Conservation (phyloP, 2,329 filamentous ascomycete species). For the Botrytis hyacinthi region DNA sequence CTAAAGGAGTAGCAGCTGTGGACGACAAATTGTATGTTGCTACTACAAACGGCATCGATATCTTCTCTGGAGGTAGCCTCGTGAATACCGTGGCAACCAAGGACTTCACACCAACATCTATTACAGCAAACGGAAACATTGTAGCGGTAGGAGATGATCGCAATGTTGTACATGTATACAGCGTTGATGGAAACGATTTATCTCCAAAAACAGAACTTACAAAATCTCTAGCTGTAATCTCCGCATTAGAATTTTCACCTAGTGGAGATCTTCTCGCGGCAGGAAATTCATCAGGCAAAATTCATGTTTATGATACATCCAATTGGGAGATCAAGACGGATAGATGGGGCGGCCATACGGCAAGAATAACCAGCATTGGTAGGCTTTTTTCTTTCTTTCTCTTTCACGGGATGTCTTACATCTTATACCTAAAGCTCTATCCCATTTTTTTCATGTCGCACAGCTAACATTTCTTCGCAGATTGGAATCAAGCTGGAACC, state of each 20-base stretch:
- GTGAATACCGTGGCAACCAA: conserved; percentile 58
- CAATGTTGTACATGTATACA: conserved; percentile 74
- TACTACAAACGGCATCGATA: conserved; percentile 55
- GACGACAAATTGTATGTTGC: conserved; percentile 50
- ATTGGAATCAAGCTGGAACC: conserved; percentile 76
- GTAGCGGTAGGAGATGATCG: conserved; percentile 77
- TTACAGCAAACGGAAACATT: conserved; percentile 64
- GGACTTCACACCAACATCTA: conserved; percentile 63
- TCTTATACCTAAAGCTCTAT: not conserved
- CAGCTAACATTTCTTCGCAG: conserved; percentile 26
- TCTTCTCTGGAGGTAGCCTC: conserved; percentile 59
- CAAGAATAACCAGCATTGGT: conserved; percentile 59
- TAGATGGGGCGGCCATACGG: conserved; percentile 71
- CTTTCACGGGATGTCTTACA: not conserved
- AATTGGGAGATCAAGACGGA: conserved; percentile 75
- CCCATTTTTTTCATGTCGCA: not conserved
- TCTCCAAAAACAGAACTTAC: conserved; percentile 49
- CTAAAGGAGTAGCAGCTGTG: conserved; percentile 66
- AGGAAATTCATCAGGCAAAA: conserved; percentile 82
- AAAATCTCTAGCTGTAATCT: conserved; percentile 69
- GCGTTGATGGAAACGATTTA: conserved; percentile 56
- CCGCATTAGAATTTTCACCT: conserved; percentile 78
- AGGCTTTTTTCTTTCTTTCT: not conserved
- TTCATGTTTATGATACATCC: conserved; percentile 71
- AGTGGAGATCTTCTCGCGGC: conserved; percentile 76